Evolutionary conservation across 257 asterid species (phyloP).

Genomic region (Plantago major): DNA sequence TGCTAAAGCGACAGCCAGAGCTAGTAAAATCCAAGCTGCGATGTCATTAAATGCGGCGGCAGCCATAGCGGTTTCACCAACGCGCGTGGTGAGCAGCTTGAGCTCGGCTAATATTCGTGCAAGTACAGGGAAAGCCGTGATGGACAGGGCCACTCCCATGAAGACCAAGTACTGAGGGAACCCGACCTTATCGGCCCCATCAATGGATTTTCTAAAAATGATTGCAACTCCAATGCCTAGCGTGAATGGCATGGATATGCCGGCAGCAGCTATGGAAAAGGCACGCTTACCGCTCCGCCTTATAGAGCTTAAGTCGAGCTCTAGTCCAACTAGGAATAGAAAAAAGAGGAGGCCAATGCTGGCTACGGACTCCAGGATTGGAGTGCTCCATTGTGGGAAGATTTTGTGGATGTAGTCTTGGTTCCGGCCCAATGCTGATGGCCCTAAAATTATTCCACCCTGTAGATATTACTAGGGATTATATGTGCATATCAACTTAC

Average conservation of each 20-base stretch:
- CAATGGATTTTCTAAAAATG: constrained; percentile 29
- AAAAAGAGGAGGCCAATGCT: constrained; percentile 53
- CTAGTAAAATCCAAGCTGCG: constrained; percentile 64
- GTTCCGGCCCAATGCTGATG: constrained; percentile 49
- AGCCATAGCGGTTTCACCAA: constrained; percentile 67
- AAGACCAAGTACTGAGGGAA: constrained; percentile 35
- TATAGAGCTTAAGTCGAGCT: constrained; percentile 47
- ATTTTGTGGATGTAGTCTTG: constrained; percentile 32
- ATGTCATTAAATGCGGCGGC: constrained; percentile 65
- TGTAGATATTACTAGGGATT: constrained; percentile 5
- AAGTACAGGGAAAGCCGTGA: constrained; percentile 64
- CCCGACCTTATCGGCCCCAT: constrained; percentile 41
- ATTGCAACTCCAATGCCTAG: constrained; percentile 43
- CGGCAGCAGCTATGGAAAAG: constrained; percentile 45
- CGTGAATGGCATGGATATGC: constrained; percentile 38
- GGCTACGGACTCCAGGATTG: constrained; percentile 49
- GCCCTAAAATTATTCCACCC: constrained; percentile 65
- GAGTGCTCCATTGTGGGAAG: constrained; percentile 57
- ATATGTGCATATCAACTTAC: no score
- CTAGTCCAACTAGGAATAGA: constrained; percentile 61
- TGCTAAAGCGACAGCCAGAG: constrained; percentile 59
- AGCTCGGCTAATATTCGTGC: constrained; percentile 66
- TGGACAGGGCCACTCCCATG: constrained; percentile 63
- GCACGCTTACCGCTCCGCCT: constrained; percentile 40
- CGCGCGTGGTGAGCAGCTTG: constrained; percentile 48